Evolutionary conservation across 345 rosid genomes (phyloP).

Genomic region (Eucalyptus cloeziana): DNA sequence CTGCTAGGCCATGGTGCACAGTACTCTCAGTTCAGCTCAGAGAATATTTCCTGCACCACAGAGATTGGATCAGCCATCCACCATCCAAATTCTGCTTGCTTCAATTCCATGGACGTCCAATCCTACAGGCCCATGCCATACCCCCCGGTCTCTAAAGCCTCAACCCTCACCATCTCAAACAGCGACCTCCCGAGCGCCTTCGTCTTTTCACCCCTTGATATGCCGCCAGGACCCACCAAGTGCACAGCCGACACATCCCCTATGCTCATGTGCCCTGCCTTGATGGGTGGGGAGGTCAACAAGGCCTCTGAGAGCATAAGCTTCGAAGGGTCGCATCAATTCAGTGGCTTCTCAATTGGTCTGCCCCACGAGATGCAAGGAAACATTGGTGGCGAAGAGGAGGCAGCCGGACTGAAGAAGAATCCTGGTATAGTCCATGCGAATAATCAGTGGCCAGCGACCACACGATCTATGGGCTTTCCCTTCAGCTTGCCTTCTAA

Average conservation of each 20-base stretch:
- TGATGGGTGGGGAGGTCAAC: neutral
- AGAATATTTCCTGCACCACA: constrained; percentile 38
- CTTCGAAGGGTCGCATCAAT: constrained; percentile 17
- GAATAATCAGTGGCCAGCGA: constrained; percentile 9
- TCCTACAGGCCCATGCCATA: constrained; percentile 9
- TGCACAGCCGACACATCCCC: constrained; percentile 6
- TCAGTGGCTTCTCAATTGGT: constrained; percentile 23
- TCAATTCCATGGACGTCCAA: constrained; percentile 11
- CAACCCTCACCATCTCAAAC: constrained; percentile 3
- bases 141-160: constrained; percentile 2
- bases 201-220: constrained; percentile 19
- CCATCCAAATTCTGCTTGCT: constrained; percentile 10
- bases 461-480: constrained; percentile 22
- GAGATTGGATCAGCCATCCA: constrained; percentile 27
- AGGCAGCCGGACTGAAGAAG: constrained; percentile 7
- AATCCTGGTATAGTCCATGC: neutral
- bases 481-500: constrained; percentile 41
- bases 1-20: constrained; percentile 4
- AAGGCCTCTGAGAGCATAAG: constrained; percentile 3
- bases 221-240: constrained; percentile 5
- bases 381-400: constrained; percentile 4
- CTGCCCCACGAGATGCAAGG: constrained; percentile 23
- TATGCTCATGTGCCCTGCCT: constrained; percentile 7
- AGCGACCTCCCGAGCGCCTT: constrained; percentile 15
- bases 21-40: constrained; percentile 19